Base-by-base conservation (phyloP, 805 yeast genomes). In the Yarrowia sp. region DNA sequence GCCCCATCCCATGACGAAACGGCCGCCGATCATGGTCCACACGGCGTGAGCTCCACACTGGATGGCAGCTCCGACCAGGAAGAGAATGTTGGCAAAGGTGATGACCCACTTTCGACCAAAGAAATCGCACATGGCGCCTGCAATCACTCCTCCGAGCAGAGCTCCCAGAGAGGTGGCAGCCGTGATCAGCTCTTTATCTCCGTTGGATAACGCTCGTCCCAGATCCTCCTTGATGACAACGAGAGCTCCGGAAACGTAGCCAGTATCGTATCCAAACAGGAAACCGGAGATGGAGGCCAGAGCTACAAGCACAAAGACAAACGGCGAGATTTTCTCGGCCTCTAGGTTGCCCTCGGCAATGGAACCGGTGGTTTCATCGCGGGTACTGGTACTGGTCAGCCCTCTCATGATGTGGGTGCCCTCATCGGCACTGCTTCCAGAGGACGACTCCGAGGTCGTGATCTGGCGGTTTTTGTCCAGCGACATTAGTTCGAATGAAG, bases 211-310 rank as follows among this genome's bases (percentile, higher is more conserved):
- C 0, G 77, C 74, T 69, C 83, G 82, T 53, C 83, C 80, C 71
- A 94, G 84, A 76, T 91, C 97, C 5, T 87, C 85, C 12, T 93
- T 92, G 59, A 94, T 87, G 45, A 92, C 87, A 22, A 93, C 97
- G 74, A 94, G 82, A 0, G 98, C 98, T 19, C 96, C 88, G 3
- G 98, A 94, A 50, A 94, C 93, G 79, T 94, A 94, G 73, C 98
- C 98, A 0, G 98, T 94, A 78, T 94, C 99, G 76, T 94, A 94
- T 73, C 99, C 99, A 79, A 94, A 94, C 92, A 94, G 87, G 79
- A 93, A 92, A 1, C 98, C 98, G 0, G 97, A 92, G 71, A 94
- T 89, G 8, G 97, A 92, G 0, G 97, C 87, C 35, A 77, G 71
- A 64, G 88, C 81, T 0, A 97, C 90, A 66, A 92, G 79, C 36